Percentiles rank a stretch among this genome's conserved stretches.
Evolutionary conservation across 2,329 filamentous ascomycete species (phyloP).

Genomic region (Sporothrix variecibatus): DNA sequence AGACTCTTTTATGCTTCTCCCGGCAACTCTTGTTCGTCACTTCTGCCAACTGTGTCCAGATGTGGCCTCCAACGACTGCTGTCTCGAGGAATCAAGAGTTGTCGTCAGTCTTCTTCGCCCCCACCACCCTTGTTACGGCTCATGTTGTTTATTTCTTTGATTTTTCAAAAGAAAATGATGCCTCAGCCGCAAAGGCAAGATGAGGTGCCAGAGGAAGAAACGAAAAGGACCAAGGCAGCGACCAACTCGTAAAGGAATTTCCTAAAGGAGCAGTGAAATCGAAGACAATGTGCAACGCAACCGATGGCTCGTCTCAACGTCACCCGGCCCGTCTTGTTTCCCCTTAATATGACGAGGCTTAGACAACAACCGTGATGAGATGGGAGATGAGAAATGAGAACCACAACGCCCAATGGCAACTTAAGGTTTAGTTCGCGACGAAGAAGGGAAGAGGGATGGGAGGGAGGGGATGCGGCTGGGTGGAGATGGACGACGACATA

Average conservation of each 20-base stretch:
- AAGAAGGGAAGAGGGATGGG: conserved; percentile 2
- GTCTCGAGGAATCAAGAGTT: not conserved
- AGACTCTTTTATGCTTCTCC: not conserved
- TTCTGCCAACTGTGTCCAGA: conserved; percentile 13
- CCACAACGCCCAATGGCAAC: not conserved
- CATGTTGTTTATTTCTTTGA: not conserved
- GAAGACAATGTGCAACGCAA: not conserved
- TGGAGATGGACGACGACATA: conserved; percentile 3
- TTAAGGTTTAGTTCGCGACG: not conserved
- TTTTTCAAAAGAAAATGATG: not conserved
- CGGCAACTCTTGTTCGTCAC: not conserved
- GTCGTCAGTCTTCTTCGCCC: conserved; percentile 6
- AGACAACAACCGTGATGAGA: conserved; percentile 9
- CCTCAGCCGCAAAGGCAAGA: not conserved
- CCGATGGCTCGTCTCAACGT: not conserved
- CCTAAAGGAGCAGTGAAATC: not conserved
- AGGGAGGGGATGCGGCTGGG: not conserved
- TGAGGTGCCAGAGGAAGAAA: not conserved
- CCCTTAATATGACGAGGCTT: conserved; percentile 16
- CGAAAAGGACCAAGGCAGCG: not conserved
- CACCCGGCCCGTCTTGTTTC: not conserved
- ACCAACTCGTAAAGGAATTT: not conserved
- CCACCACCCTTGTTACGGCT: not conserved
- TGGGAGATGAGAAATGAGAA: not conserved
- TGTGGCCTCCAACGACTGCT: not conserved